phyloP scores from a whole-genome alignment of 768 basidiomycete species.

The Boletus vermiculosoides region DNA sequence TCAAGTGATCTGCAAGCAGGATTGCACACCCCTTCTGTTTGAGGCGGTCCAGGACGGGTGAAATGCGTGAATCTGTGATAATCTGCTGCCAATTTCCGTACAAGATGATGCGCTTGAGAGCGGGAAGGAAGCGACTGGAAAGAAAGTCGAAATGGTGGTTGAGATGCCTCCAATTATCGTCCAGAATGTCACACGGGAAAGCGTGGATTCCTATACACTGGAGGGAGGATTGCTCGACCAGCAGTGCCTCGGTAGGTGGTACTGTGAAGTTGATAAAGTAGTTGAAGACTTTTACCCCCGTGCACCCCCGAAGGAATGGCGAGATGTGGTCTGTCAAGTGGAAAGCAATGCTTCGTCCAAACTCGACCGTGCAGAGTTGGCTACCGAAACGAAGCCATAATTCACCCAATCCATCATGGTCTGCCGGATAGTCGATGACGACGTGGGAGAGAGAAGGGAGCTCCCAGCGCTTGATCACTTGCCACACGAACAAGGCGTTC shows the following conservation, averaged over 20 bases:
- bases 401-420: constrained; percentile 37
- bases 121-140: constrained; percentile 41
- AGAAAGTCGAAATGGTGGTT: constrained; percentile 47
- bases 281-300: constrained; percentile 49
- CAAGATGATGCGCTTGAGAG: constrained; percentile 44
- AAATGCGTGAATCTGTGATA: constrained; percentile 39
- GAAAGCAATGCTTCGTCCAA: constrained; percentile 58
- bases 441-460: constrained; percentile 54
- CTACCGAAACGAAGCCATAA: constrained; percentile 51
- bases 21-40: constrained; percentile 34
- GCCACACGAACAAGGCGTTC: constrained; percentile 50
- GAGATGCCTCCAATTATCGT: constrained; percentile 33
- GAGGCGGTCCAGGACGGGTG: constrained; percentile 31
- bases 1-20: constrained; percentile 15
- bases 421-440: constrained; percentile 48
- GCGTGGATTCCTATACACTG: constrained; percentile 52
- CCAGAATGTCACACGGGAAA: constrained; percentile 43
- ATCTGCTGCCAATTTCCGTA: constrained; percentile 54
- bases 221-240: constrained; percentile 36
- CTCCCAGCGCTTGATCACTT: constrained; percentile 45
- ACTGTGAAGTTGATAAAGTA: constrained; percentile 54
- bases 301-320: constrained; percentile 45
- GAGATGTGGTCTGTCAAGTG: constrained; percentile 47
- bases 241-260: constrained; percentile 14
- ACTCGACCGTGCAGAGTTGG: constrained; percentile 54